Evolutionary conservation across 306 rosid species (phyloP), one percentile per base, ranked within the genome.

Genomic region (Dryas drummondii): DNA sequence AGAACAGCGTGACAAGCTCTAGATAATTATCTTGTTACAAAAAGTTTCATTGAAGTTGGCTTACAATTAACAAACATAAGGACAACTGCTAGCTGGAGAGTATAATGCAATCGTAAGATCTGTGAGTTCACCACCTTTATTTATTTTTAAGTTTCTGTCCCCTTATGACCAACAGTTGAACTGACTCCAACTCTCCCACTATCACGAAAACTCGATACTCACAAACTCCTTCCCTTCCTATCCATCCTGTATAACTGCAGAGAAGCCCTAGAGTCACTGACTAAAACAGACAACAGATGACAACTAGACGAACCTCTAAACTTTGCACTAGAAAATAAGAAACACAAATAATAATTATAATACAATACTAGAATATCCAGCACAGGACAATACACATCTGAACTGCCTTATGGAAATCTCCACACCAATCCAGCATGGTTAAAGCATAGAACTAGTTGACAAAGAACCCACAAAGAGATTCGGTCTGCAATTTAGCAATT

Each of bases 51-150:
- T 32, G 37, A 32, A 32, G 37, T 32, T 32, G 37, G 37, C 37
- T 32, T 32, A 32, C 2, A 32, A 32, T 32, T 32, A 2, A 32
- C 37, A 32, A 32, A 32, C 37, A 32, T 32, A 32, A 32, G 47
- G 46, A 26, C 68, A 72, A 27, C 76, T 59, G 54, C 46, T 61
- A 9, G 66, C 66, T 5, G 45, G 66, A 32, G 66, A 3, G 46
- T 37, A 61, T 22, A 22, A 22, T 22, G 22, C 22, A 22, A 22
- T 22, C 22, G 22, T 22, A 22, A 1, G 22, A 22, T 22, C 22
- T 22, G 22, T 22, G 22, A 32, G 51, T 65, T 44, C 70, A 65
- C 44, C 51, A 65, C 70, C 27, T n/a, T 44, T 44, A n/a, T n/a
- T 42, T 46, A 16, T n/a, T 61, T 44, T 44, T 44, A 65, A 13